Base-by-base conservation (phyloP, 176 grass and related monocot genomes). In the Bromus sterilis region DNA sequence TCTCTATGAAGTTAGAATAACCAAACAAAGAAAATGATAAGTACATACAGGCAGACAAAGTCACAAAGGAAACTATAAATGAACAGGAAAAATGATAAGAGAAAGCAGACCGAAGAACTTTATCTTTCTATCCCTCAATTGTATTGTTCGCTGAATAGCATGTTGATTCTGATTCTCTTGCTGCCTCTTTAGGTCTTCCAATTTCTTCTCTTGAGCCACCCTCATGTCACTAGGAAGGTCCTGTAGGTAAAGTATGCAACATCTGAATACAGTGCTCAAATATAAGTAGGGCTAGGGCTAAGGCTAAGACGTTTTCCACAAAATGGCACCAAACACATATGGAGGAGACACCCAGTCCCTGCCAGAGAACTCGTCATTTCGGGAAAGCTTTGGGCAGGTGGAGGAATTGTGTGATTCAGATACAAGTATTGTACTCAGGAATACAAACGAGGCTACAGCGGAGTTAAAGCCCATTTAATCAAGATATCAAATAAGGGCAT, bases 61-160 rank as follows among this genome's bases (percentile, higher is more conserved):
- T 53, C 49, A 53, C 18, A 58, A 59, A 66, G 55, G 36, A 26
- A 12, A 73, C 24, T 40, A 81, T 11, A 72, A n/a, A 60, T 44
- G 24, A 35, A 59, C 61, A 79, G 28, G 35, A 71, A 69, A 1
- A n/a, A 57, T 77, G 35, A 1, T 6, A 81, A 48, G 34, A 21
- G 36, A 25, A 15, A 57, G 39, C 82, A 57, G 57, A 95, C 97
- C 97, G 87, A 99, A 91, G 49, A 99, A 99, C 68, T 93, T 96
- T 81, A 96, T 96, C 86, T 89, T 96, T 85, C 83, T 95, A 66
- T 96, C 93, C 89, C 97, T 93, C 69, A 99, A 83, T 31, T 95
- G 91, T 31, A 96, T 29, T 83, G 87, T 78, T 16, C 91, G 87
- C 68, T 95, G 89, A 61, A 99, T 59, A 77, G 87, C 89, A 10